Evolutionary conservation across 2,329 filamentous ascomycete species (phyloP).

Genomic region (Pseudogymnoascus sp.): DNA sequence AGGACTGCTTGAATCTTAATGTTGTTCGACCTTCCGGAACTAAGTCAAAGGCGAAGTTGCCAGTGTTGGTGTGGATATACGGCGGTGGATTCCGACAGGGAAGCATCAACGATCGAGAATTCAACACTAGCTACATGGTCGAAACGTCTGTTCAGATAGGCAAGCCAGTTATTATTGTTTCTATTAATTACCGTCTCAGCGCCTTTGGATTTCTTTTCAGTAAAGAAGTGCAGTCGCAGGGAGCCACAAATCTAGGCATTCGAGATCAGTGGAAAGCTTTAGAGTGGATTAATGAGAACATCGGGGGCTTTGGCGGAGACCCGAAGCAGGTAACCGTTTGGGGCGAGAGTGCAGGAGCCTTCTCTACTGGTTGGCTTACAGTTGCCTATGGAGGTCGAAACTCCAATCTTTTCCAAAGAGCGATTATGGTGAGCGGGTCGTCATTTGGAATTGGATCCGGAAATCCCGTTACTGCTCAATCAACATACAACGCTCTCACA

Average conservation of each 20-base stretch:
- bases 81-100: conserved; percentile 56
- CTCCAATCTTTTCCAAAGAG: conserved; percentile 40
- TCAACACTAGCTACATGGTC: conserved; percentile 47
- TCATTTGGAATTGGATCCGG: background rate
- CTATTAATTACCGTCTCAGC: conserved; percentile 55
- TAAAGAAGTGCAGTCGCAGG: conserved; percentile 35
- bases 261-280: conserved; percentile 53
- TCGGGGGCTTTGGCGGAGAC: conserved; percentile 54
- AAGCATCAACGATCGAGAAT: conserved; percentile 45
- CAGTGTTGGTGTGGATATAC: conserved; percentile 55
- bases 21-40: conserved; percentile 33
- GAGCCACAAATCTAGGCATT: conserved; percentile 56
- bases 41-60: conserved; percentile 28
- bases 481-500: conserved; percentile 47
- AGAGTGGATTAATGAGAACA: conserved; percentile 54
- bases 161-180: conserved; percentile 45
- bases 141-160: conserved; percentile 15
- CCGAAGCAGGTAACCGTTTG: conserved; percentile 50
- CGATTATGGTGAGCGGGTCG: conserved; percentile 48
- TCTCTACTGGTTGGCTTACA: conserved; percentile 63
- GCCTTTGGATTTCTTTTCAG: conserved; percentile 58
- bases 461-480: background rate
- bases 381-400: conserved; percentile 35
- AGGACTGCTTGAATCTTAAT: conserved; percentile 49
- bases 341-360: conserved; percentile 55